Evolutionary conservation across 1,139 yeast species (phyloP).

Genomic region (Geotrichum europaeum): DNA sequence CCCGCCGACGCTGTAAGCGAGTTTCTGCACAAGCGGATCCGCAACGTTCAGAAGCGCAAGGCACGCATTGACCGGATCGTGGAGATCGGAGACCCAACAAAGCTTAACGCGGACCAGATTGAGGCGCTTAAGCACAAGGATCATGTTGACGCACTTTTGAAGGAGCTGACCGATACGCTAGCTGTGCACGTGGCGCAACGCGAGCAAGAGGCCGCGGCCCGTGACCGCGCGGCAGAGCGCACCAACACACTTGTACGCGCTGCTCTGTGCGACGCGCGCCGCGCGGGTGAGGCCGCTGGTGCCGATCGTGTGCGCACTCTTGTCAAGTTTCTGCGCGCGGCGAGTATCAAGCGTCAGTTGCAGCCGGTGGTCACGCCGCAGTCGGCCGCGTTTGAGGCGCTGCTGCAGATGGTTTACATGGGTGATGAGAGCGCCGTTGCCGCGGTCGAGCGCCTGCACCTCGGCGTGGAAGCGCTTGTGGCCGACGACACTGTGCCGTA

Average conservation of each 20-base stretch:
- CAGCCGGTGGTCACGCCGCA: slow-evolving; percentile 19
- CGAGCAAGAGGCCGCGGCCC: slow-evolving; percentile 16
- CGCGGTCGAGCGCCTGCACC: slow-evolving; percentile 30
- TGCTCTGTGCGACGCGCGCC: background rate
- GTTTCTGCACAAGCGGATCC: slow-evolving; percentile 32
- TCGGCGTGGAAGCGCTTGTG: slow-evolving; percentile 28
- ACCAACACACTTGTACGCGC: background rate
- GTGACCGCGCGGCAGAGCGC: background rate
- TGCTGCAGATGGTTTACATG: slow-evolving; percentile 31
- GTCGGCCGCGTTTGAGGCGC: slow-evolving; percentile 30
- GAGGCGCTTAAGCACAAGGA: slow-evolving; percentile 32
- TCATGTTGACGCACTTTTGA: slow-evolving; percentile 35
- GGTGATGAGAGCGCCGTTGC: slow-evolving; percentile 34
- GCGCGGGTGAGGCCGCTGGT: slow-evolving; percentile 11
- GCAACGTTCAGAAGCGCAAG: slow-evolving; percentile 37
- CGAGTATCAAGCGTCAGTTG: slow-evolving; percentile 32
- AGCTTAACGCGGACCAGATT: slow-evolving; percentile 35
- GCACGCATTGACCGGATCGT: slow-evolving; percentile 34
- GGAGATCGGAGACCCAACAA: slow-evolving; percentile 28
- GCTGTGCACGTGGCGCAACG: slow-evolving; percentile 26
- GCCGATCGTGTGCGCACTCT: slow-evolving; percentile 27
- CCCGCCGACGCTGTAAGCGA: background rate
- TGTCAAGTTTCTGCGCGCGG: slow-evolving; percentile 33
- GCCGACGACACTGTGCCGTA: slow-evolving; percentile 26
- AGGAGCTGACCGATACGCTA: slow-evolving; percentile 32